Evolutionary conservation across 2,329 filamentous ascomycete genomes (phyloP), one percentile per base, ranked within the genome.

Genomic region (Aspergillus tamarii): DNA sequence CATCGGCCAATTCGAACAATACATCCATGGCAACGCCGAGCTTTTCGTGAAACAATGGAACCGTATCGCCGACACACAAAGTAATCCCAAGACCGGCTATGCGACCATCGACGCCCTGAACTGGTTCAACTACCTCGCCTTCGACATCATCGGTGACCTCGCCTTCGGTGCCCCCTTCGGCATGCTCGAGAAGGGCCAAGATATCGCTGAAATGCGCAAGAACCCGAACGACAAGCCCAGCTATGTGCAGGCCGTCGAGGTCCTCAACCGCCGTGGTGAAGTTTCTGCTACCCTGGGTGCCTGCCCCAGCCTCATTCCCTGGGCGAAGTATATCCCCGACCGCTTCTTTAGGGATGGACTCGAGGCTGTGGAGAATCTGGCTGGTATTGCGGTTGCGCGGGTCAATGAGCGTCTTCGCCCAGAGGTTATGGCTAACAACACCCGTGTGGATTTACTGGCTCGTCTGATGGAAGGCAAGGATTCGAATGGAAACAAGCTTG

Each of bases 401-500:
- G 94, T 97, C 57, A 89, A 89, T 67, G 84, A 87, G 21, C 87
- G 93, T 19, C 82, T 96, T 1, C 89, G 91, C 11, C 87, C 87
- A 64, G 88, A 90, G 48, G 81, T 83, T 54, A 78, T 78, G n/a
- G 86, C 85, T 2, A 81, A 86, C 6, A 84, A 87, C 26, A 84
- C 87, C 41, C 90, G 93, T 65, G 89, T 90, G 56, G 93, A 97
- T 72, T 85, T 97, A 1, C 88, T 97, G 5, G 89, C 91, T 1
- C 86, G 92, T 2, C 82, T 97, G 11, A 94, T 96, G 88, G 91
- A 96, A 78, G 93, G 92, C 55, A 89, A 91, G 62, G 92, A 97
- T 75, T 90, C 92, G 65, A 90, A 87, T 28, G 93, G 93, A 61
- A 82, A 91, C 64, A 89, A 88, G 12, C 85, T 97, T 0, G 89